These are phyloP conservation scores for Favolaschia claudopus DNA, from an alignment of 768 basidiomycete genomes.

Conservation along the genomic window DNA sequence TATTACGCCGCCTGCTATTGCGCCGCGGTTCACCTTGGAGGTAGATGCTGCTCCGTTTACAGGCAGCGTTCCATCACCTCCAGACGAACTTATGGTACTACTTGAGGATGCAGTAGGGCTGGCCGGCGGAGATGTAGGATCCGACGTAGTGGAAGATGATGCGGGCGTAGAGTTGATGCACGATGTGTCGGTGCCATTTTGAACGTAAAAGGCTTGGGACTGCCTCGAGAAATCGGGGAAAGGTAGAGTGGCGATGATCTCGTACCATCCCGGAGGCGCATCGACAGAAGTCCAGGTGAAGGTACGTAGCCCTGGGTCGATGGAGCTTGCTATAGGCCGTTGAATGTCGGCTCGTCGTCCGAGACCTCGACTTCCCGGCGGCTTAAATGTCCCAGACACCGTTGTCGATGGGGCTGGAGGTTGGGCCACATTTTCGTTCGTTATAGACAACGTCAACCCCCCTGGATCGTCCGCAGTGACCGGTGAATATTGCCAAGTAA, in stretches of 20 bases:
- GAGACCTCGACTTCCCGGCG: no score
- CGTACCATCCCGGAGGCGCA: constrained; percentile 59
- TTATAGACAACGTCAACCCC: constrained; percentile 7
- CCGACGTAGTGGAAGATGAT: constrained; percentile 3
- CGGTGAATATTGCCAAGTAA: constrained; percentile 34
- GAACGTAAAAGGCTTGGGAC: constrained; percentile 42
- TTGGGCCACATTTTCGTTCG: constrained; percentile 11
- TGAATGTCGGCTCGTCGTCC: no score
- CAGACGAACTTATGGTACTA: constrained; percentile 20
- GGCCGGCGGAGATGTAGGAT: constrained; percentile 18
- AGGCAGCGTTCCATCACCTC: constrained; percentile 31
- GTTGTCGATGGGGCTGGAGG: background rate
- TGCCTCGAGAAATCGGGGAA: constrained; percentile 17
- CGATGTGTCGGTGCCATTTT: constrained; percentile 39
- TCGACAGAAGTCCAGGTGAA: constrained; percentile 57
- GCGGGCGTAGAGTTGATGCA: constrained; percentile 29
- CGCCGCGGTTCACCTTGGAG: constrained; percentile 43
- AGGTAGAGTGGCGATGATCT: constrained; percentile 38
- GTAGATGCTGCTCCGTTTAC: constrained; percentile 34
- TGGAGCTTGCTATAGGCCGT: no score
- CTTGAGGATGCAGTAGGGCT: constrained; percentile 27
- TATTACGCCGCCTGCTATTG: constrained; percentile 61
- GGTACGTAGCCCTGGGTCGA: constrained; percentile 33
- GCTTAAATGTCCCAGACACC: background rate
- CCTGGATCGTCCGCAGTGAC: background rate